phyloP scores from a whole-genome alignment of 2,329 filamentous ascomycete genomes.

The Claviceps cyperi region DNA sequence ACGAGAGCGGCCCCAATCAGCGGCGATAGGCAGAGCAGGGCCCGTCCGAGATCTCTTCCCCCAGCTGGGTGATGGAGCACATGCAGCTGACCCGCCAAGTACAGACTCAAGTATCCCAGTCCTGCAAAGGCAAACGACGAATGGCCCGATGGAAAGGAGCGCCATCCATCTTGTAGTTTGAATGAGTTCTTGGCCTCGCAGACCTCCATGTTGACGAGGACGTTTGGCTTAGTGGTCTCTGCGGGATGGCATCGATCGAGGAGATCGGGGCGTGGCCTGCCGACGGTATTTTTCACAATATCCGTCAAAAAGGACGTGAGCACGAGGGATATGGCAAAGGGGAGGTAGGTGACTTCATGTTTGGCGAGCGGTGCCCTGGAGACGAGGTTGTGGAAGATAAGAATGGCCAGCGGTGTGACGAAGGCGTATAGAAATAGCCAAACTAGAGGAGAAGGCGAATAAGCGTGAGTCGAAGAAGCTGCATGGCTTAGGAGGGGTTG shows the following conservation, averaged over 20 bases:
- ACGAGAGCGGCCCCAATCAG: slow-evolving; percentile 51
- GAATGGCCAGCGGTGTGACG: slow-evolving; percentile 50
- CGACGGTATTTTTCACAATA: slow-evolving; percentile 77
- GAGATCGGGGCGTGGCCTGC: slow-evolving; percentile 51
- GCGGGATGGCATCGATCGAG: slow-evolving; percentile 66
- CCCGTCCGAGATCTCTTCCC: slow-evolving; percentile 38
- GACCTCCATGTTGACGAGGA: slow-evolving; percentile 49
- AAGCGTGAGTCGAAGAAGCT: background rate
- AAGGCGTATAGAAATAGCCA: slow-evolving; percentile 72
- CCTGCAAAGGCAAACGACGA: slow-evolving; percentile 67
- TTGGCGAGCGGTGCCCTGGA: slow-evolving; percentile 57
- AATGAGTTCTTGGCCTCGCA: slow-evolving; percentile 60
- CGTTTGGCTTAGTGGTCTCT: slow-evolving; percentile 29
- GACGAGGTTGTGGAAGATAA: slow-evolving; percentile 51
- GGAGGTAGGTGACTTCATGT: slow-evolving; percentile 71
- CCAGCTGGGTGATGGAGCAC: slow-evolving; percentile 34
- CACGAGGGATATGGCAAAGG: slow-evolving; percentile 62
- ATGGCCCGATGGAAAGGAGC: slow-evolving; percentile 71
- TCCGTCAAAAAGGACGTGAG: slow-evolving; percentile 77
- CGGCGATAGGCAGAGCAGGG: slow-evolving; percentile 42
- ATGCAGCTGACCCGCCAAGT: slow-evolving; percentile 51
- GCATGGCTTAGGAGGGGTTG: background rate
- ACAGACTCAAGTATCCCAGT: slow-evolving; percentile 58
- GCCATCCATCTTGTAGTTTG: slow-evolving; percentile 67
- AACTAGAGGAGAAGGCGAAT: slow-evolving; percentile 19